Evolutionary conservation across 73 alveolate genomes (phyloP).

Genomic region (Paramecium sonneborni): DNA sequence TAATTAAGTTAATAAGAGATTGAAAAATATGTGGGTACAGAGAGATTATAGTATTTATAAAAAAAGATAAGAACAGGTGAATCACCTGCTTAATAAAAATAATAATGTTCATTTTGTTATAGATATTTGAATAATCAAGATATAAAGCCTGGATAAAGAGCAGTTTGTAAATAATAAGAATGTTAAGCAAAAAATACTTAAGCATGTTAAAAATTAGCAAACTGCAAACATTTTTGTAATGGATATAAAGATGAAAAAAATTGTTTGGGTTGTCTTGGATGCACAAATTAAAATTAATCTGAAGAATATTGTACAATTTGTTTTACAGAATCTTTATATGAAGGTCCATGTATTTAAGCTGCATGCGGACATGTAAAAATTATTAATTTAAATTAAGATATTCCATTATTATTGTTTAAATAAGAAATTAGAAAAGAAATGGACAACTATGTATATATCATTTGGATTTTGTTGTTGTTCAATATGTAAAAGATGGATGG

Average conservation of each 20-base stretch:
- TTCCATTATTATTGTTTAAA: constrained; percentile 52
- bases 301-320: constrained; percentile 68
- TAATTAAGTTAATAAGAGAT: constrained; percentile 3
- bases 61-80: constrained; percentile 39
- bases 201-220: constrained; percentile 35
- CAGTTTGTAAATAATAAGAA: constrained; percentile 45
- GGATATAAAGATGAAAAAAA: constrained; percentile 56
- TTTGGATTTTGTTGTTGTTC: constrained; percentile 75
- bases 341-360: constrained; percentile 64
- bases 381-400: constrained; percentile 30
- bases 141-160: not conserved
- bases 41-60: constrained; percentile 32
- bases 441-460: constrained; percentile 76
- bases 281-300: constrained; percentile 18
- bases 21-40: constrained; percentile 36
- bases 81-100: not conserved
- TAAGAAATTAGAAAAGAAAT: constrained; percentile 67
- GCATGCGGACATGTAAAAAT: constrained; percentile 57
- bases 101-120: not conserved
- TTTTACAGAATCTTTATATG: constrained; percentile 66
- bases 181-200: constrained; percentile 1
- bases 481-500: constrained; percentile 74
- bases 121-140: not conserved
- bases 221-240: constrained; percentile 60
- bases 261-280: constrained; percentile 45